phyloP scores from a whole-genome alignment of 2,329 filamentous ascomycete species.

The Hypomyces perniciosus region DNA sequence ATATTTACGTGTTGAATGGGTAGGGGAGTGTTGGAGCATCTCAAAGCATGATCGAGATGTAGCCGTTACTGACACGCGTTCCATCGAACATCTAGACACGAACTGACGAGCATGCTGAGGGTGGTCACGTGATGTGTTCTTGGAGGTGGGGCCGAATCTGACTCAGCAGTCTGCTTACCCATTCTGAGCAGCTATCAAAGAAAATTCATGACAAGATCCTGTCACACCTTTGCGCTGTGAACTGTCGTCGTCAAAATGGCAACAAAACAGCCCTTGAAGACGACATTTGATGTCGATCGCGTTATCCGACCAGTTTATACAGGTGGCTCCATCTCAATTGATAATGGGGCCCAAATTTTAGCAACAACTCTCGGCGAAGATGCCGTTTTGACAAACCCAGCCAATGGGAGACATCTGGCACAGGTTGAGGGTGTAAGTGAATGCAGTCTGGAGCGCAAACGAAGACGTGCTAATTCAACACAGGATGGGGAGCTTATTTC shows the following conservation, averaged over 20 bases:
- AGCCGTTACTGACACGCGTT: neutral
- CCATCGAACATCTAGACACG: neutral
- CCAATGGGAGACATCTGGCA: constrained; percentile 74
- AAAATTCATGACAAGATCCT: constrained; percentile 11
- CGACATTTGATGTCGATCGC: constrained; percentile 78
- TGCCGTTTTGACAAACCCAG: constrained; percentile 77
- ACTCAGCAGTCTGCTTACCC: neutral
- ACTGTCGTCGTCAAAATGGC: constrained; percentile 38
- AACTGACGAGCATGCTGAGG: neutral
- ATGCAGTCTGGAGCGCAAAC: neutral
- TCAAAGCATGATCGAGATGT: constrained; percentile 4
- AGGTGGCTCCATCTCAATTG: constrained; percentile 79
- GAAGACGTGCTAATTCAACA: neutral
- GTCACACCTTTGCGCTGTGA: neutral
- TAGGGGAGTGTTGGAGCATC: neutral
- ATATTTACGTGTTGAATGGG: constrained; percentile 29
- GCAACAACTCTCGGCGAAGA: constrained; percentile 90
- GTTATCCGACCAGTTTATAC: constrained; percentile 92
- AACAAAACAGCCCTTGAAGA: constrained; percentile 62
- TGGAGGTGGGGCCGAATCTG: neutral
- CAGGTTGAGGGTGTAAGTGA: constrained; percentile 73
- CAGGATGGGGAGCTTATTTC: constrained; percentile 78
- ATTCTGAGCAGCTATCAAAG: constrained; percentile 7
- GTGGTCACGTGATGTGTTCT: too few species aligned
- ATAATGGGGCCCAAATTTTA: constrained; percentile 73